Percentiles rank a stretch among this genome's conserved stretches.
phyloP scores from a whole-genome alignment of 352 stramenopile species.

The Globisporangium spiculum region DNA sequence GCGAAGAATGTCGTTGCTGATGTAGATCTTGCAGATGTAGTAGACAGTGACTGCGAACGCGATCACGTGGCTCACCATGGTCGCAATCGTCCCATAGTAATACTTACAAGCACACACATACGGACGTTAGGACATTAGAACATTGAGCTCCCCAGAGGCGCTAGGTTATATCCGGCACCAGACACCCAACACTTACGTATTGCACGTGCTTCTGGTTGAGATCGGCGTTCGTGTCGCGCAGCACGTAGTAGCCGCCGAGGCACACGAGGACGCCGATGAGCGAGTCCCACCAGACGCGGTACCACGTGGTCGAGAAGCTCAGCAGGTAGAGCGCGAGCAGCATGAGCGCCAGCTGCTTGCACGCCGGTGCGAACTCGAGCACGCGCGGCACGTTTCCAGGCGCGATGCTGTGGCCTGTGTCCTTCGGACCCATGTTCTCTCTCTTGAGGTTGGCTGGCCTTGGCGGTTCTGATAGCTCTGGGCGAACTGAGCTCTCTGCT shows the following conservation, averaged over 20 bases:
- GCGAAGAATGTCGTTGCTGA: slow-evolving; percentile 54
- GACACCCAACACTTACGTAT: slow-evolving; percentile 17
- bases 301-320: slow-evolving; percentile 78
- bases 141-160: too few species aligned
- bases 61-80: slow-evolving; percentile 55
- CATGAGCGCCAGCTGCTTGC: slow-evolving; percentile 57
- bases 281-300: slow-evolving; percentile 80
- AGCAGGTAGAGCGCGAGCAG: slow-evolving; percentile 46
- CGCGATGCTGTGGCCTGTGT: neutral
- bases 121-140: neutral
- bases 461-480: neutral
- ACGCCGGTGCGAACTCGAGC: slow-evolving; percentile 63
- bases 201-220: slow-evolving; percentile 36
- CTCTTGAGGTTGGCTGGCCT: neutral
- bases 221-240: slow-evolving; percentile 44
- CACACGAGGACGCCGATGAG: slow-evolving; percentile 53
- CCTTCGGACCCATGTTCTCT: neutral
- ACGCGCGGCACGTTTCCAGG: slow-evolving; percentile 30
- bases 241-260: slow-evolving; percentile 47
- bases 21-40: slow-evolving; percentile 51
- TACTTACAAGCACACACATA: slow-evolving; percentile 31
- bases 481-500: neutral
- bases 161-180: neutral
- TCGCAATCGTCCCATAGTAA: slow-evolving; percentile 49
- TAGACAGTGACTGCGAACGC: slow-evolving; percentile 55